Evolutionary conservation across 2,329 filamentous ascomycete genomes (phyloP), one percentile per base, ranked within the genome.

Genomic region (Fusarium siculi): DNA sequence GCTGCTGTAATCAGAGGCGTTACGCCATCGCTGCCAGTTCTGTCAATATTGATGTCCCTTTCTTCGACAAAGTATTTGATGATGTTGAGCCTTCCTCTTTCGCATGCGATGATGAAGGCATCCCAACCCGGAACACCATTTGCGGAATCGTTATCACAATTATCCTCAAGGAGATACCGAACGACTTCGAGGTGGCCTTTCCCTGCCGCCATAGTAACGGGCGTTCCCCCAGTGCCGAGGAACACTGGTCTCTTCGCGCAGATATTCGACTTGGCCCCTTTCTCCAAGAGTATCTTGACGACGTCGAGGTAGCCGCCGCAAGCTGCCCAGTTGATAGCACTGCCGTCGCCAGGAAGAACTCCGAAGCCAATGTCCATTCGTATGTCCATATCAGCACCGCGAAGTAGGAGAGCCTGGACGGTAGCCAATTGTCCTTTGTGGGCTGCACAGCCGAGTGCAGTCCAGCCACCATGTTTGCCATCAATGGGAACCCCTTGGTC

Each of bases 11-110:
- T 37, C 9, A 53, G 23, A 37, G 50, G 34, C 9, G 18, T 37
- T 1, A 34, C 2, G n/a, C 30, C n/a, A 15, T 34, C 34, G 16
- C 3, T 34, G 0, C 30, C 16, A 2, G 1, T 19, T 10, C 30
- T 15, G 16, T 34, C 4, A 4, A 19, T 11, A 9, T 14, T 23
- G 3, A 34, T 3, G 8, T 4, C 5, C 3, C 5, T 34, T 23
- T 34, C 47, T 5, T 50, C 30, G n/a, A 34, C 2, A 14, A 19
- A 5, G 11, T 34, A 23, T 34, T 23, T 34, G 4, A 23, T 1
- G 2, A 34, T 50, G 16, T 5, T 23, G 3, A 34, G 11, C 4
- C 7, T 7, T 2, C 30, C 47, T 15, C 4, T 5, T 10, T 23
- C 9, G 4, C 30, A 50, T 2, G 47, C 47, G 2, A 34, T 2